Evolutionary conservation across 352 stramenopile species (phyloP), one percentile per base, ranked within the genome.

Genomic region (Globisporangium polare): DNA sequence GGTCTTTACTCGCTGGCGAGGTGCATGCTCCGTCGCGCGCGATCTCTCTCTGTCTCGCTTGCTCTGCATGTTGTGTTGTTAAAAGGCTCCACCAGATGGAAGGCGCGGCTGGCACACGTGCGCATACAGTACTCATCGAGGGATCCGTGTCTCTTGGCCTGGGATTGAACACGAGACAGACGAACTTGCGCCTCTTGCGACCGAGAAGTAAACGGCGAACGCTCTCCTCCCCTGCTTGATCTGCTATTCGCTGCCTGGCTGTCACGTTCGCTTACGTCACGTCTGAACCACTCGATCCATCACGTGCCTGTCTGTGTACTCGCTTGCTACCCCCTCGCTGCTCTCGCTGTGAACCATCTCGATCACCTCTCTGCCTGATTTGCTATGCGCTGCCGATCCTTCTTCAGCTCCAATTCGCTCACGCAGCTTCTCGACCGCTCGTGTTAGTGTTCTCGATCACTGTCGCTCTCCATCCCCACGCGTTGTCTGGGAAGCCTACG

Each of bases 11-110:
- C 33, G 31, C 6, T 39, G 37, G 35, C 17, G n/a, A 12, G 27
- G 53, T 51, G 33, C 1, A 39, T 39, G 9, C 12, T 39, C 12
- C 12, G 4, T 39, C 12, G 33, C 33, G 5, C 33, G 33, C 12
- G 12, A 15, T 39, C 33, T 35, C 53, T 20, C 42, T 15, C 9
- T 50, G 10, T 22, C 18, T 57, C 51, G 42, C 4, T 35, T 20
- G 18, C 31, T 29, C 46, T 39, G 20, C 52, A 41, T n/a, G 20
- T 53, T 22, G 47, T n/a, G 20, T 53, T 22, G 17, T 27, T 17
- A 26, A 45, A 80, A 69, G 67, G 13, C 74, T 71, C 63, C 46
- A 80, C 33, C 41, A 78, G 17, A 58, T 67, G 4, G 69, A 64
- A 1, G 75, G 73, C 27, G 69, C 67, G 29, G 51, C 62, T 2